Percentiles rank a stretch among this genome's conserved stretches.
Conservation (phyloP, 1,284 basidiomycete species). For the Polyporus tsugae region DNA sequence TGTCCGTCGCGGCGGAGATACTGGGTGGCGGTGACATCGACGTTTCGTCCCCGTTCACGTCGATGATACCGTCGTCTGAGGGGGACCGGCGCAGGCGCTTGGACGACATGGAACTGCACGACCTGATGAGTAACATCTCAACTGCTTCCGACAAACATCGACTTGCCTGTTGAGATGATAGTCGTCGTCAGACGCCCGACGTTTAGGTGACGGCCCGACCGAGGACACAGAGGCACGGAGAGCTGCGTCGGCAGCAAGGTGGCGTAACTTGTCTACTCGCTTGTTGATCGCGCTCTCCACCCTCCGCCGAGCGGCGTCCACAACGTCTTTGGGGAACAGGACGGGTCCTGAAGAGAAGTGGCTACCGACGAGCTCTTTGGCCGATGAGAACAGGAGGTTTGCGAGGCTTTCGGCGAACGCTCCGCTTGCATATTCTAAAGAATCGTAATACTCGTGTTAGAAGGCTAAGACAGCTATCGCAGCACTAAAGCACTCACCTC, state of each 20-base stretch:
- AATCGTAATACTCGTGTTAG: neutral
- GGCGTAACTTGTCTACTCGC: slow-evolving; percentile 30
- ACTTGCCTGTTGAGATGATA: slow-evolving; percentile 29
- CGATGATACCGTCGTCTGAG: slow-evolving; percentile 32
- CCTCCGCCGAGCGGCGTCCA: slow-evolving; percentile 41
- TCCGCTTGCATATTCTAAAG: slow-evolving; percentile 59
- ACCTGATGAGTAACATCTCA: slow-evolving; percentile 1
- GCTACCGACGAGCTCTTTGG: slow-evolving; percentile 42
- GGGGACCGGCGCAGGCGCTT: slow-evolving; percentile 41
- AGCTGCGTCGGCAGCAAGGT: slow-evolving; percentile 31
- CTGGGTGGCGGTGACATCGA: slow-evolving; percentile 46
- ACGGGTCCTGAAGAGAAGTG: slow-evolving; percentile 30
- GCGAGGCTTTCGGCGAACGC: slow-evolving; percentile 60
- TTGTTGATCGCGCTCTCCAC: slow-evolving; percentile 31
- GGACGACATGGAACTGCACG: slow-evolving; percentile 31
- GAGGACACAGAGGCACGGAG: slow-evolving; percentile 21
- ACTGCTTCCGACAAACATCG: neutral
- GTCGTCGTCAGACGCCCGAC: slow-evolving; percentile 37
- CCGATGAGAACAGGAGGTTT: slow-evolving; percentile 48
- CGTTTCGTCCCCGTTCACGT: slow-evolving; percentile 26
- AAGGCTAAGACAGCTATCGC: neutral
- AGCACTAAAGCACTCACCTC: slow-evolving; percentile 48
- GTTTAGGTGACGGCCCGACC: slow-evolving; percentile 35
- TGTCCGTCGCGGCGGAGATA: slow-evolving; percentile 43
- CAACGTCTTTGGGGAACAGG: slow-evolving; percentile 42